Conservation (phyloP, 495 filamentous ascomycete genomes). For the Durotheca rogersii region DNA sequence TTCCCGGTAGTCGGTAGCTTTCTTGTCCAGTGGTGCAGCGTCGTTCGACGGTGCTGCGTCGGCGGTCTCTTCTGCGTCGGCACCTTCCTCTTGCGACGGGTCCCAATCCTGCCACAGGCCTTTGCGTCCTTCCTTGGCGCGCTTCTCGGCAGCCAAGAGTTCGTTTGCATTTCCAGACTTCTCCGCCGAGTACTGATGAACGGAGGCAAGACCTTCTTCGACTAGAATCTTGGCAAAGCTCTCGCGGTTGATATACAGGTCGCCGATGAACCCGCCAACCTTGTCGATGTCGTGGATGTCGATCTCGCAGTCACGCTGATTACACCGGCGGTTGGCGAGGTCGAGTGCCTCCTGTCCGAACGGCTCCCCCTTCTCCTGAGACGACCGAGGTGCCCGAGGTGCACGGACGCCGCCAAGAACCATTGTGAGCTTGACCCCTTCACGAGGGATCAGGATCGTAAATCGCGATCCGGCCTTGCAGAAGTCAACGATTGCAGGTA, state of each 20-base stretch:
- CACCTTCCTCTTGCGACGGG: slow-evolving; percentile 73
- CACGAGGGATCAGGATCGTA: slow-evolving; percentile 85
- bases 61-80: slow-evolving; percentile 49
- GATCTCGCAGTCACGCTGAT: slow-evolving; percentile 96
- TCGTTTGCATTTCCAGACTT: slow-evolving; percentile 87
- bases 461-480: slow-evolving; percentile 96
- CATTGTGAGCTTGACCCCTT: slow-evolving; percentile 91
- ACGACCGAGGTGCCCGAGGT: slow-evolving; percentile 76
- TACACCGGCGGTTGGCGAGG: slow-evolving; percentile 78
- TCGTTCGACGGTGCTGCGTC: slow-evolving; percentile 52
- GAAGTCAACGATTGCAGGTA: slow-evolving; percentile 95
- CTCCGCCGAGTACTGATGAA: slow-evolving; percentile 93
- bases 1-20: slow-evolving; percentile 83
- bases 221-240: slow-evolving; percentile 93
- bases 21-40: slow-evolving; percentile 52
- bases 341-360: slow-evolving; percentile 95
- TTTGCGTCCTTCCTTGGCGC: slow-evolving; percentile 82
- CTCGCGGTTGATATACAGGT: slow-evolving; percentile 89
- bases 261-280: slow-evolving; percentile 95
- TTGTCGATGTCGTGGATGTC: slow-evolving; percentile 95
- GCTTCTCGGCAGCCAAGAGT: slow-evolving; percentile 81
- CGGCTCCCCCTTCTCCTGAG: slow-evolving; percentile 81
- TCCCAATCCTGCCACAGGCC: slow-evolving; percentile 94
- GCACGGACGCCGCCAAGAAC: slow-evolving; percentile 92
- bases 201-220: slow-evolving; percentile 88